Evolutionary conservation across 2,329 filamentous ascomycete genomes (phyloP).

Genomic region (Dendrostoma leiphaemia): DNA sequence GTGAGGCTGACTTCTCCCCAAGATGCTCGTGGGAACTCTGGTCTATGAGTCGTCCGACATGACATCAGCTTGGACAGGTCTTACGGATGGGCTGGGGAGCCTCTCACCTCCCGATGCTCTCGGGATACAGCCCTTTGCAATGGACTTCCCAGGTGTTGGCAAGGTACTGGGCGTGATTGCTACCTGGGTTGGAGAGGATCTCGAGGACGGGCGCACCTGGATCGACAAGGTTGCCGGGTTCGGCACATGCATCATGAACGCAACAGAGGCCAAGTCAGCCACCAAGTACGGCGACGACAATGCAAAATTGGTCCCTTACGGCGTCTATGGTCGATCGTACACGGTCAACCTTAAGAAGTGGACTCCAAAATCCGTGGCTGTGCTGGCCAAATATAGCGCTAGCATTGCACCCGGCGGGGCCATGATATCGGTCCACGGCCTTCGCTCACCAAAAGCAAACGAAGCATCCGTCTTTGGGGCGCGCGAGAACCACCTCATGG

Average conservation of each 20-base stretch:
- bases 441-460: background rate
- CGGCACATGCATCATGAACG: slow-evolving; percentile 18
- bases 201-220: slow-evolving; percentile 28
- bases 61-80: background rate
- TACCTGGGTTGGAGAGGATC: slow-evolving; percentile 32
- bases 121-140: background rate
- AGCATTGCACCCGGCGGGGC: background rate
- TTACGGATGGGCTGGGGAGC: background rate
- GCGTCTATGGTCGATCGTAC: slow-evolving; percentile 3
- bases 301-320: slow-evolving; percentile 8
- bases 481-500: slow-evolving; percentile 3
- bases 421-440: slow-evolving; percentile 8
- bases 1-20: too few relatives aligned
- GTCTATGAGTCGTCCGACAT: slow-evolving; percentile 7
- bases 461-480: slow-evolving; percentile 2
- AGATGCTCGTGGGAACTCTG: slow-evolving; percentile 4
- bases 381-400: background rate
- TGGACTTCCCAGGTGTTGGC: slow-evolving; percentile 5
- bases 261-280: slow-evolving; percentile 6
- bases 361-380: background rate
- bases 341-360: background rate
- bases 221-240: slow-evolving; percentile 28
- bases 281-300: slow-evolving; percentile 9
- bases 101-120: background rate
- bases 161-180: slow-evolving; percentile 19